Base-by-base conservation (phyloP, 2,329 filamentous ascomycete species). In the Phoma sp. region DNA sequence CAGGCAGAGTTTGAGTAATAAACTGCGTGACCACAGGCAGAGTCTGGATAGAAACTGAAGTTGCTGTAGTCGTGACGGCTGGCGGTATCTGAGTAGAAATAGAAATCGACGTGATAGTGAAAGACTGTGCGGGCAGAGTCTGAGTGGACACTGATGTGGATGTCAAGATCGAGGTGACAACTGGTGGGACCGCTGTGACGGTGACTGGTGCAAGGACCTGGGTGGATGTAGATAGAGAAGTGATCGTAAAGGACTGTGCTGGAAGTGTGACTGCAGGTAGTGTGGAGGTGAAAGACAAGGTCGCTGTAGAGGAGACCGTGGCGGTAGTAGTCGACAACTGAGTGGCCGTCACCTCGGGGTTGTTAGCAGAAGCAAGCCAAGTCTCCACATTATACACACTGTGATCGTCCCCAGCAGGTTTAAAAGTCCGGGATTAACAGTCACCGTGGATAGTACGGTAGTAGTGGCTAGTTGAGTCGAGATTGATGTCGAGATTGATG, bases 101-200 rank as follows among this genome's bases (percentile, higher is more conserved):
- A 19, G 32, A 36, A n/a, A 45, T 21, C 2, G 43, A 17, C 2
- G 43, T 22, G 1, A 17, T 37, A 22, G 22, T 27, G 6, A 45
- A 31, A 31, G 43, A 46, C 36, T 39, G 43, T 27, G 35, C 48
- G 6, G 48, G 40, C 33, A 50, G 46, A 6, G 38, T 41, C n/a
- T 33, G 31, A 15, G 31, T 32, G 10, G 13, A 2, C 13, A 15
- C n/a, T 36, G 33, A 36, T 21, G 10, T 36, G 33, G 15, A 19
- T 4, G 33, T 36, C n/a, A n/a, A 36, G 4, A 21, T 36, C 6
- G 19, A 6, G 19, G 33, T 36, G 33, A 36, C n/a, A 7, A 3
- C 33, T 36, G 33, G 6, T 10, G 15, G 33, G 15, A 36, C n/a
- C 19, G 33, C 17, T 17, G 33, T 36, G 15, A 36, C 33, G 6